Evolutionary conservation across 2,329 filamentous ascomycete genomes (phyloP).

Genomic region (Fusarium fujikuroi): DNA sequence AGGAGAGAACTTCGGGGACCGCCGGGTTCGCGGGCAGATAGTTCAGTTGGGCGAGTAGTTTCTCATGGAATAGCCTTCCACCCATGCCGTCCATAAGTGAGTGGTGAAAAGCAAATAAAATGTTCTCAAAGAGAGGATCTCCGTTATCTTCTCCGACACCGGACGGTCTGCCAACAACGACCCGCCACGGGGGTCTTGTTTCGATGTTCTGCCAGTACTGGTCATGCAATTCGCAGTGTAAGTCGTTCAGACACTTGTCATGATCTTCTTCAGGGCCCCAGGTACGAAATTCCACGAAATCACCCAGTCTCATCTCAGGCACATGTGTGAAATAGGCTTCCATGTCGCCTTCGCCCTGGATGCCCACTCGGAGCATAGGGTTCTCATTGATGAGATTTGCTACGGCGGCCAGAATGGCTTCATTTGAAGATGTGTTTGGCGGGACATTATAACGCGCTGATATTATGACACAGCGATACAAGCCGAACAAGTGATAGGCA

Average conservation of each 20-base stretch:
- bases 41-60: constrained; percentile 57
- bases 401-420: constrained; percentile 52
- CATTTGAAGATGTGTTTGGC: not conserved
- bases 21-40: not conserved
- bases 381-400: constrained; percentile 55
- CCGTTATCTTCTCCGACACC: not conserved
- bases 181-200: constrained; percentile 59
- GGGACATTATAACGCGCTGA: constrained; percentile 56
- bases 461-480: constrained; percentile 59
- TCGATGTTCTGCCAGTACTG: constrained; percentile 54
- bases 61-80: constrained; percentile 60
- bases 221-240: constrained; percentile 55
- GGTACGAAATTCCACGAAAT: constrained; percentile 54
- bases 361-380: constrained; percentile 60
- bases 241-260: constrained; percentile 46
- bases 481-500: constrained; percentile 57
- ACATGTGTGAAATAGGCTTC: constrained; percentile 57
- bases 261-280: constrained; percentile 42
- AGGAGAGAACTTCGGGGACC: constrained; percentile 31
- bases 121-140: constrained; percentile 48
- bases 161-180: constrained; percentile 51
- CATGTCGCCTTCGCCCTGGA: constrained; percentile 57
- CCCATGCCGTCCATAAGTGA: constrained; percentile 63
- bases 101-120: constrained; percentile 64
- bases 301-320: constrained; percentile 54